Evolutionary conservation across 345 rosid genomes (phyloP), one percentile per base, ranked within the genome.

Genomic region (Leavenworthia alabamica): DNA sequence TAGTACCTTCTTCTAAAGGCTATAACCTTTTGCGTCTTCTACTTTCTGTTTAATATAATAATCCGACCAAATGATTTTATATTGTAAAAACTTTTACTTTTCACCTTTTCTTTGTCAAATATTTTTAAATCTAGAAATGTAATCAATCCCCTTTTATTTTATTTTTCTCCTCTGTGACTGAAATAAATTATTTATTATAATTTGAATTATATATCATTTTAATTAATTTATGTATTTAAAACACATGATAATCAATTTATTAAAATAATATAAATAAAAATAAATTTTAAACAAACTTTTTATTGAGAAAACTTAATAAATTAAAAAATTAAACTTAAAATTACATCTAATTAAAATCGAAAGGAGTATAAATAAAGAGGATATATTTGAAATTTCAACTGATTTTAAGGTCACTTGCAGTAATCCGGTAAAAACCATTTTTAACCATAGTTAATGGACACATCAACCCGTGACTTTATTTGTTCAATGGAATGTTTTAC

Each of bases 101-200:
- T 52, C 23, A 51, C 20, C 19, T 62, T 62, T 49, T 16, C 10
- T 62, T 20, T 20, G 15, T 53, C 61, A 53, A 53, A 42, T 52
- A 0, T 0, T 51, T 23, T 26, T 7, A 24, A 28, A 17, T 47
- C 12, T 46, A 46, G 17, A 60, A 60, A 46, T 14, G 55, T 32
- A 45, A 17, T 41, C 26, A 4, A 4, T 4, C 0, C 42, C 55
- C 32, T 60, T n/a, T 59, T 20, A 20, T 20, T 20, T 20, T 20
- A 20, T 20, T 6, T 6, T 42, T 17, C 4, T 19, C 17, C 2
- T 17, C 26, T 10, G 1, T 6, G 24, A 20, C n/a, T n/a, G n/a
- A n/a, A n/a, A n/a, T n/a, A n/a, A n/a, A n/a, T n/a, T n/a, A n/a
- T n/a, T n/a, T n/a, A n/a, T n/a, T n/a, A n/a, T n/a, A n/a, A n/a